Base-by-base conservation (phyloP, 1,284 basidiomycete genomes). In the Rhodotorula sp. region DNA sequence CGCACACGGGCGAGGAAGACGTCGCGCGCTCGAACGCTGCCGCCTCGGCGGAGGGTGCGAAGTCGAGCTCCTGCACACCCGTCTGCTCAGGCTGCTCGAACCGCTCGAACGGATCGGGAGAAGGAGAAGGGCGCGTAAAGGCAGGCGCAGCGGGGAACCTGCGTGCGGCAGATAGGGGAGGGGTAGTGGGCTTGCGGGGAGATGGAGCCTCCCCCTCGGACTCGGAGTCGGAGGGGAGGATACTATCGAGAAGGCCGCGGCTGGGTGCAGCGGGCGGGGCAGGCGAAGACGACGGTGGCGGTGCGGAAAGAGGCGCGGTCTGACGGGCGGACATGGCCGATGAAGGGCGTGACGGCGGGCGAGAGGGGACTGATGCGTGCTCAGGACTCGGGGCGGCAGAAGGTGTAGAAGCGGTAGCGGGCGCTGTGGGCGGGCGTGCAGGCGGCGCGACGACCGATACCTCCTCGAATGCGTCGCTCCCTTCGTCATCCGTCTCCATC, bases 161-260 rank as follows among this genome's bases (percentile, higher is more conserved):
- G 9, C 4, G 32, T 8, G 46, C 46, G 36, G 50, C n/a, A 1
- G 48, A 32, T 12, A 29, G 62, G 27, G 29, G 62, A 17, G 4
- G 46, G n/a, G 25, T 44, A 10, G 39, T 22, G 29, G n/a, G 58
- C 32, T 46, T 54, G 10, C 9, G 37, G 10, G 39, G 70, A 25
- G 59, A 67, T n/a, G n/a, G n/a, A 9, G 46, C 10, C 9, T 55
- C 53, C 13, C 50, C 22, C 1, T 72, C 72, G 53, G 87, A 87
- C 3, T 85, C 84, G 3, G 85, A 86, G 36, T 86, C 86, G 0
- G 83, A 74, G 5, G 86, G 86, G 77, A 92, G 91, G 51, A 90
- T 81, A 0, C 34, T 36, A 29, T 72, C 66, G 36, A 72, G 48
- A 2, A 72, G 51, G 1, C 50, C 66, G 25, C 62, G 70, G 9